Evolutionary conservation across 805 yeast genomes (phyloP).

Genomic region (Candida methanosorbosa): DNA sequence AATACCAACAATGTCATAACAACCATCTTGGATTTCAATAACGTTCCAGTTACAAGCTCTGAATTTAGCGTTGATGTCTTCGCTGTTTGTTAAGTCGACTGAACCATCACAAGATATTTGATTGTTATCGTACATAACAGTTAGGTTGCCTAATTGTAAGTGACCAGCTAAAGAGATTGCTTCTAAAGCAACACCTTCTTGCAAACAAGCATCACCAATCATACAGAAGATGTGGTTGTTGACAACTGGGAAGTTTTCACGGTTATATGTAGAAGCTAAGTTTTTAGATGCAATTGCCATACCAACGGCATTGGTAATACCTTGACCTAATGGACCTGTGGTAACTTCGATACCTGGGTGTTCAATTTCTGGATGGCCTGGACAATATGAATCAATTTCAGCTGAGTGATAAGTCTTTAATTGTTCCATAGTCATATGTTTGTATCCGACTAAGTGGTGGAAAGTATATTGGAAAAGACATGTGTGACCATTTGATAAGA

Average conservation of each 20-base stretch:
- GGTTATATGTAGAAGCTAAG: constrained; percentile 26
- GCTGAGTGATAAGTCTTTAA: constrained; percentile 25
- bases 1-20: constrained; percentile 20
- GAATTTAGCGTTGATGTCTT: constrained; percentile 24
- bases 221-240: constrained; percentile 23
- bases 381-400: constrained; percentile 19
- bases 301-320: constrained; percentile 31
- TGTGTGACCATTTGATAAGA: constrained; percentile 29
- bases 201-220: constrained; percentile 33
- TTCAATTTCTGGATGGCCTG: constrained; percentile 34
- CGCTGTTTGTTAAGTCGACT: constrained; percentile 24
- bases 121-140: constrained; percentile 28
- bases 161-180: constrained; percentile 32
- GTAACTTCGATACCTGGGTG: constrained; percentile 29
- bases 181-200: constrained; percentile 32
- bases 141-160: constrained; percentile 26
- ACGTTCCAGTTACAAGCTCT: constrained; percentile 28
- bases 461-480: constrained; percentile 24
- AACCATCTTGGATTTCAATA: constrained; percentile 25
- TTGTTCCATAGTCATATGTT: constrained; percentile 25
- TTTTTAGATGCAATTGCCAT: constrained; percentile 29
- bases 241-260: constrained; percentile 22
- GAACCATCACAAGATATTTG: constrained; percentile 30
- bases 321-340: constrained; percentile 36
- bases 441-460: constrained; percentile 24